Evolutionary conservation across 2,329 filamentous ascomycete species (phyloP), one percentile per base, ranked within the genome.

Genomic region (Teratosphaeria destructans): DNA sequence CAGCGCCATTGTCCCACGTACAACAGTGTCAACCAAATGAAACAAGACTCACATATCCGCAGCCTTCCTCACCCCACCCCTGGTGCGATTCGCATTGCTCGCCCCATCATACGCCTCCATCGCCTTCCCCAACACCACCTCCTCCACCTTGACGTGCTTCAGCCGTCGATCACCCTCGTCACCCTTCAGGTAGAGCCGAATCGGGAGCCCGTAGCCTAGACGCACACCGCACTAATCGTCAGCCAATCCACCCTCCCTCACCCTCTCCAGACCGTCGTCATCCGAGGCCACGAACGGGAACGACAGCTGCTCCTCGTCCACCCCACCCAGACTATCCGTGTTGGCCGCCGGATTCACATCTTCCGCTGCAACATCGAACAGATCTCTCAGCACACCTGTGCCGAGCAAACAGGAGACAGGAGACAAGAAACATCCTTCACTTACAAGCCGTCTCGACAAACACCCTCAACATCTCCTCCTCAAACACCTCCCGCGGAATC

Each of bases 31-130:
- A 53, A 26, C 14, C 14, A 19, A 5, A 26, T 52, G 12, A 54
- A 35, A 14, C 19, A 47, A 34, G 16, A 55, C 83, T 73, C 75
- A 88, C 86, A 89, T 87, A 56, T 90, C 86, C 64, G 87, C 81
- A 54, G 88, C 90, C 71, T 85, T 89, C 73, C 89, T 90, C 67
- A 94, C 79, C 0, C 87, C 87, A 16, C 89, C 89, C 64, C 89
- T 81, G 1, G 82, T 88, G 59, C 84, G 83, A 66, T 93, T 91
- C 0, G 88, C 87, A 67, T 94, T 94, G 26, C 87, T 89, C 3
- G 89, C 89, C 68, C 89, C 89, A 68, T 94, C 89, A 68, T 91
- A 94, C 3, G 86, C 82, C 58, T 82, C 79, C 76, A 91, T 81
- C 1, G 86, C 86, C 54, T 84, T 79, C 1, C 78, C 78, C 52